Evolutionary conservation across 2,329 filamentous ascomycete genomes (phyloP), one percentile per base, ranked within the genome.

Genomic region (Cryphonectria parasitica): DNA sequence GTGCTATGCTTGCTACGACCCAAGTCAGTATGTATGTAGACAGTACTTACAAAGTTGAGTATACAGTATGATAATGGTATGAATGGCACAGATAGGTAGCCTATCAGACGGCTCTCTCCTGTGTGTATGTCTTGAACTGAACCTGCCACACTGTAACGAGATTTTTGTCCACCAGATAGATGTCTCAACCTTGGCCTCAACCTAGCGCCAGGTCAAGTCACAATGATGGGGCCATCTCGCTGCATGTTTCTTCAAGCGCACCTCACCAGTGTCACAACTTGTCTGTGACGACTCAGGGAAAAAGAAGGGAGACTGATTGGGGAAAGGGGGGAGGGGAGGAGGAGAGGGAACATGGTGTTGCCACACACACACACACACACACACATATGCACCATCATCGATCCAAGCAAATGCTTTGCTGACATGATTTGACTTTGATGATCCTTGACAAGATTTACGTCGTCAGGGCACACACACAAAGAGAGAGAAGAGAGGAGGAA

Each of bases 351-450:
- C 11, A n/a, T 28, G 60, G 68, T 68, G 62, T 56, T 62, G 60
- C 66, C 45, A 36, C 45, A 49, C 43, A 39, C 36, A 36, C 36
- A 36, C 36, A 36, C 41, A 45, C 43, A 45, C 43, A 45, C 45
- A 49, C 22, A 49, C 31, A 58, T 61, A 45, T 49, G 66, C 68
- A 41, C 64, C 31, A 41, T 39, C n/a, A 62, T 43, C 19, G 52
- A 63, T 69, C 64, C 19, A 34, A 6, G 68, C 25, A 49, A 69
- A 43, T 41, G 45, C 45, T 43, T 34, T 45, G 58, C 71, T 68
- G 67, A 68, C 68, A 64, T 62, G 68, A 36, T 49, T 49, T 49
- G 45, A n/a, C 45, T 49, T 49, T 36, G 62, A 68, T 58, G 69
- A 56, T 49, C 36, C 39, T 36, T 36, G 65, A 65, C 22, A 15